phyloP scores from a whole-genome alignment of 1,284 basidiomycete species.

The Trichosporon asahii region DNA sequence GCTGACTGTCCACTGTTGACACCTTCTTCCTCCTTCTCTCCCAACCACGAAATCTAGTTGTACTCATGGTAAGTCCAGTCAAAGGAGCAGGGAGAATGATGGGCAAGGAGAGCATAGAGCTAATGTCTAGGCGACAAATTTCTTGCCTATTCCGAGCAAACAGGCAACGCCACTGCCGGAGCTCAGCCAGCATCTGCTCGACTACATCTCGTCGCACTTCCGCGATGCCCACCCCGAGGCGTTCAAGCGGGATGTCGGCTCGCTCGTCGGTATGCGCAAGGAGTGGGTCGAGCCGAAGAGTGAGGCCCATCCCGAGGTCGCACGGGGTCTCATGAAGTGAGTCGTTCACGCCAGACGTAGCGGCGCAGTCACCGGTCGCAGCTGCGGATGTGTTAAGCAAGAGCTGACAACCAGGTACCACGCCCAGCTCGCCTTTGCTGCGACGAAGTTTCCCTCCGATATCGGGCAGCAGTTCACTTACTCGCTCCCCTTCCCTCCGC shows the following conservation, averaged over 20 bases:
- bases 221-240: slow-evolving; percentile 79
- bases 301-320: slow-evolving; percentile 56
- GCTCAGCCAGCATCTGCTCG: slow-evolving; percentile 60
- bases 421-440: slow-evolving; percentile 75
- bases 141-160: slow-evolving; percentile 74
- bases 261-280: slow-evolving; percentile 67
- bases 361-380: not conserved
- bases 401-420: slow-evolving; percentile 64
- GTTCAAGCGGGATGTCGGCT: slow-evolving; percentile 74
- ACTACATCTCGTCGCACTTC: slow-evolving; percentile 66
- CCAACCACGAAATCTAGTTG: not conserved
- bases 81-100: not conserved
- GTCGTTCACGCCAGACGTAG: slow-evolving; percentile 46
- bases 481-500: slow-evolving; percentile 63
- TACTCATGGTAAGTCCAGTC: not conserved
- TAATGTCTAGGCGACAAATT: slow-evolving; percentile 55
- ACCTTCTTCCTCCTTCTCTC: not conserved
- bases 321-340: slow-evolving; percentile 51
- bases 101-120: not conserved
- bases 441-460: slow-evolving; percentile 67
- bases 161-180: slow-evolving; percentile 60
- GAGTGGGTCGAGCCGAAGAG: slow-evolving; percentile 60
- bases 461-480: slow-evolving; percentile 74
- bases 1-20: not conserved
- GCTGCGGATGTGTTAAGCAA: not conserved